Evolutionary conservation across 495 filamentous ascomycete species (phyloP), one percentile per base, ranked within the genome.

Genomic region (Hypoxylon intermedium): DNA sequence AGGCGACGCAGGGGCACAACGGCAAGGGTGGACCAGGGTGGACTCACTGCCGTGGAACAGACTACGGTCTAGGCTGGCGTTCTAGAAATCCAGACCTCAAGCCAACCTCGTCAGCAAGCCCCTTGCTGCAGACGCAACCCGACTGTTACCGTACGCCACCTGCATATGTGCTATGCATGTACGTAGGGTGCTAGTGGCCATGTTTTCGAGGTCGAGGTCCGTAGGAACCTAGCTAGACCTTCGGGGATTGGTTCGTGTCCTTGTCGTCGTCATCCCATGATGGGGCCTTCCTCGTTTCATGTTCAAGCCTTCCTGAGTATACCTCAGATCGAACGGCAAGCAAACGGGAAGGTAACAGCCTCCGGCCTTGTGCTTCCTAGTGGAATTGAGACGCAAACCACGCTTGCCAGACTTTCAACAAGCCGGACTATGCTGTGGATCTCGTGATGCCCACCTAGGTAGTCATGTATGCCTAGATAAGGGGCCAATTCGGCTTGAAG

Each of bases 1-100:
- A 40, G 63, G 44, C 63, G 58, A 31, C 63, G 53, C 63, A 67
- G 58, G 63, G 63, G 51, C 19, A n/a, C 20, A 31, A 60, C 52
- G 46, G 48, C 53, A 61, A 63, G 63, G 58, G 53, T 67, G 58
- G 58, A 26, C 52, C 56, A 40, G 7, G 58, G 49, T 63, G 34
- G 52, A 55, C 53, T 45, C 53, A 63, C 63, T 55, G 58, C 58
- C 63, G 63, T 67, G 63, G 23, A 47, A 67, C 63, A 24, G 63
- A 61, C 58, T 45, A 50, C 58, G 53, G 45, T 65, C 62, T 60
- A 65, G 62, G 52, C 56, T 56, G 23, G 42, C 33, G 55, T 42
- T 60, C 50, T 51, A 65, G 56, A 65, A 60, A 26, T 65, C 55
- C 44, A 43, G 28, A 51, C 50, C 50, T 50, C 33, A 42, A 52